Conservation (phyloP, 2,329 filamentous ascomycete species). For the Stylonectria norvegica region DNA sequence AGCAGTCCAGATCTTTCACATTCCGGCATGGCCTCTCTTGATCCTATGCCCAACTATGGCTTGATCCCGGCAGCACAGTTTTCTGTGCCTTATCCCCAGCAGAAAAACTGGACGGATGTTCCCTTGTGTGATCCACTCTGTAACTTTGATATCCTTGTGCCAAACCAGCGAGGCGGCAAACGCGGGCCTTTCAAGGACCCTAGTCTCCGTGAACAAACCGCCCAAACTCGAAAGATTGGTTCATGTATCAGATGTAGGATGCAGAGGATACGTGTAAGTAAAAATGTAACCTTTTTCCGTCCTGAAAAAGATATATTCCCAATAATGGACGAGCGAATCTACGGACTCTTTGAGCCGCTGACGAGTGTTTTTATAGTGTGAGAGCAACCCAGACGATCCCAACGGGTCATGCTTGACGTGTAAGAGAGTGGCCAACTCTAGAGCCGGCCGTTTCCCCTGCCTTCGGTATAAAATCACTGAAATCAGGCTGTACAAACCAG, state of each 20-base stretch:
- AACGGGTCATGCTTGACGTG: slow-evolving; percentile 52
- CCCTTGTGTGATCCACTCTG: slow-evolving; percentile 22
- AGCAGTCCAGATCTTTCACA: slow-evolving; percentile 13
- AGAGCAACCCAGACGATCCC: slow-evolving; percentile 46
- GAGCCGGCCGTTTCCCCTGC: slow-evolving; percentile 53
- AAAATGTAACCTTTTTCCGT: no score
- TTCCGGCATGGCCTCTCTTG: slow-evolving; percentile 11
- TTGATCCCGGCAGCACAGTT: slow-evolving; percentile 13
- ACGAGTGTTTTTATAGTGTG: slow-evolving; percentile 42
- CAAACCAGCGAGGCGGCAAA: slow-evolving; percentile 34
- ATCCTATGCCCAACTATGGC: slow-evolving; percentile 17
- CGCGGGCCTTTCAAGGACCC: slow-evolving; percentile 54
- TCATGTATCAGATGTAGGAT: slow-evolving; percentile 60
- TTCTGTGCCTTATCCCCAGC: slow-evolving; percentile 3
- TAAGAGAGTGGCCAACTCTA: slow-evolving; percentile 48
- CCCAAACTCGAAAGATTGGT: slow-evolving; percentile 54
- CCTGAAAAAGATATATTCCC: not conserved
- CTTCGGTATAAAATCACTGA: slow-evolving; percentile 60
- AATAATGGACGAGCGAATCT: not conserved
- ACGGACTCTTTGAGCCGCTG: slow-evolving; percentile 10
- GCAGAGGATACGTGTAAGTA: slow-evolving; percentile 58
- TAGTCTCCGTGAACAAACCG: slow-evolving; percentile 51
- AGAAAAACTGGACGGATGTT: slow-evolving; percentile 18
- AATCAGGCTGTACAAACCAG: slow-evolving; percentile 55
- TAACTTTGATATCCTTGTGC: slow-evolving; percentile 28